Conservation (phyloP, 2,329 filamentous ascomycete genomes). For the Ascocoryne sarcoides region DNA sequence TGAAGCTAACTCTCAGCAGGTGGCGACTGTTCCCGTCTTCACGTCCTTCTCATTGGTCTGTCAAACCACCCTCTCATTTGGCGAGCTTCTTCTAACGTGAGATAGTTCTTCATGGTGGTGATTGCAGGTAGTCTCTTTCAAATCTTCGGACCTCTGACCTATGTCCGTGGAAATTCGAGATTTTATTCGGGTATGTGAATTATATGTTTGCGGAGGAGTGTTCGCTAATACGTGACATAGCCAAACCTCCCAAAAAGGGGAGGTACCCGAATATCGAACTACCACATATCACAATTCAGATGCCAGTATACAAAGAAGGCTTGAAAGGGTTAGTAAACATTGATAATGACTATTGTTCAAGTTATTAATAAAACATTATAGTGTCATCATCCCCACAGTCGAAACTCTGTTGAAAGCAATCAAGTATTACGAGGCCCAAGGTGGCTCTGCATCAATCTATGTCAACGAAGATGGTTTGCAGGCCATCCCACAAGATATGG, state of each 20-base stretch:
- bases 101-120: conserved; percentile 12
- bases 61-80: neutral
- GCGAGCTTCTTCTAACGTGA: neutral
- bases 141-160: conserved; percentile 15
- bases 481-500: conserved; percentile 52
- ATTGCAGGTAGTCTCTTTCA: conserved; percentile 15
- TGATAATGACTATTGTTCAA: conserved; percentile 69
- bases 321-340: conserved; percentile 35
- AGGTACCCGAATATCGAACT: conserved; percentile 11
- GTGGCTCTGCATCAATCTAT: conserved; percentile 57
- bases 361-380: conserved; percentile 59
- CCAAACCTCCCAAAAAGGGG: conserved; percentile 30
- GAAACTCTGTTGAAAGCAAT: conserved; percentile 47
- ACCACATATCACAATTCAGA: conserved; percentile 39
- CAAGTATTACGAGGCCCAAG: conserved; percentile 49
- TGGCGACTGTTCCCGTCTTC: conserved; percentile 14
- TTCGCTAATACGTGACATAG: conserved; percentile 26
- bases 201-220: neutral
- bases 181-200: conserved; percentile 8
- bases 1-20: conserved; percentile 4
- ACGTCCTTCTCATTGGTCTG: conserved; percentile 26
- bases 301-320: conserved; percentile 43
- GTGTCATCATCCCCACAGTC: conserved; percentile 46
- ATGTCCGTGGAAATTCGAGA: conserved; percentile 13
- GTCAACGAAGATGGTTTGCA: conserved; percentile 67